Evolutionary conservation across 495 filamentous ascomycete genomes (phyloP), one percentile per base, ranked within the genome.

Genomic region (Podospora pseudocomata): DNA sequence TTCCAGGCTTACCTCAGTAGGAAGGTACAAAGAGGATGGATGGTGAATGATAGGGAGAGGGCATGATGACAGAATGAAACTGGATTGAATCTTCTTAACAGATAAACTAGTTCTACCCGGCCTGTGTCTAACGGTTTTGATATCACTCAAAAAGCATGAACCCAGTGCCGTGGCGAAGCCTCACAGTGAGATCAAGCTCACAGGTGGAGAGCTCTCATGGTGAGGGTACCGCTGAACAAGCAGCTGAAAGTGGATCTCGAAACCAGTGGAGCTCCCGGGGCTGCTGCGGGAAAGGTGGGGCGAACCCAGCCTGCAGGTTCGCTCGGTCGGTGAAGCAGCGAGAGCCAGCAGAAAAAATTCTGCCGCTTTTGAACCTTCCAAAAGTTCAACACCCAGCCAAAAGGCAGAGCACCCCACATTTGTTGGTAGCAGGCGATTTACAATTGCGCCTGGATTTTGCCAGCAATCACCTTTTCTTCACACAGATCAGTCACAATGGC

Each of bases 401-500:
- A 32, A 32, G 58, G 23, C 23, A 23, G 18, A 15, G 16, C 59
- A 27, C 20, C 28, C 59, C 59, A 49, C 59, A 61, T 58, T 26
- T 58, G n/a, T 19, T 19, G 16, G 16, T 49, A 49, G 39, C n/a
- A 58, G 18, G 55, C 1, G 13, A 11, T 26, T 58, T 58, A n/a
- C 55, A 3, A 15, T 58, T 58, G 55, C 55, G 19, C n/a, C 55
- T 58, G 55, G 23, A 15, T 58, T 58, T 58, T 20, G 9, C 55
- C 7, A 58, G 23, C 23, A 20, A 61, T n/a, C 59, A 61, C 20
- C 27, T 30, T 7, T 62, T 0, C 6, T 62, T 62, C 27, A 16
- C 32, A 27, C n/a, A 26, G 18, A 16, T 26, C 30, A 62, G 9
- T n/a, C 15, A 84, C 67, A 69, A 96, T 96, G 91, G 91, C 77